A percentile compares a stretch with the other conserved stretches of the same genome.
Conservation (phyloP, 148 eudicot genomes). For the Rhododendron griersonianum region DNA sequence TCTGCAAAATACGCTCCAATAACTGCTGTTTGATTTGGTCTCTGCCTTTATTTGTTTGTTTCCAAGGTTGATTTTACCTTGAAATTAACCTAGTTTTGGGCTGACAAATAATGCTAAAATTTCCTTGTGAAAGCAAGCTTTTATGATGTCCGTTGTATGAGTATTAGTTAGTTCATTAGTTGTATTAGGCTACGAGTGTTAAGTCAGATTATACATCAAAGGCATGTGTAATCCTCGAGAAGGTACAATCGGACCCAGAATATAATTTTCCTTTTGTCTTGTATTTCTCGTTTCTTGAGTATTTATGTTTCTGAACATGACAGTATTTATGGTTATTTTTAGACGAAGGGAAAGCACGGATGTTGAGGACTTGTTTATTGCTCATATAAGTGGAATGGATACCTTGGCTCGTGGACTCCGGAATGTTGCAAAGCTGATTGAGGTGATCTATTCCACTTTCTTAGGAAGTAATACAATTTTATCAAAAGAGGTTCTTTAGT, state of each 20-base stretch:
- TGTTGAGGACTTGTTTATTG: constrained; percentile 95
- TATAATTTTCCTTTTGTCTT: neutral
- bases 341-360: constrained; percentile 99
- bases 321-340: constrained; percentile 14
- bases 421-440: constrained; percentile 85
- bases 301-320: neutral
- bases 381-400: constrained; percentile 96
- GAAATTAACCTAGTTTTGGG: neutral
- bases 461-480: neutral
- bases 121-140: neutral
- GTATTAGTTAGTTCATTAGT: neutral
- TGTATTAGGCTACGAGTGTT: neutral
- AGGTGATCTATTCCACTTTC: constrained; percentile 37
- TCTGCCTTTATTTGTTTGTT: neutral
- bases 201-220: neutral
- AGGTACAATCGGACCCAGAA: neutral
- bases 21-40: neutral
- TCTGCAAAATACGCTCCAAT: neutral
- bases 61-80: neutral
- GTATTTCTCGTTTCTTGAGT: too few species aligned
- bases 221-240: neutral
- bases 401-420: constrained; percentile 96
- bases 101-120: neutral
- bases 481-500: neutral
- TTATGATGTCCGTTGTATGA: neutral